Percentiles rank a stretch among this genome's conserved stretches.
These are phyloP conservation scores for Trametes meyenii DNA, from an alignment of 768 basidiomycete genomes.

Conservation along the genomic window DNA sequence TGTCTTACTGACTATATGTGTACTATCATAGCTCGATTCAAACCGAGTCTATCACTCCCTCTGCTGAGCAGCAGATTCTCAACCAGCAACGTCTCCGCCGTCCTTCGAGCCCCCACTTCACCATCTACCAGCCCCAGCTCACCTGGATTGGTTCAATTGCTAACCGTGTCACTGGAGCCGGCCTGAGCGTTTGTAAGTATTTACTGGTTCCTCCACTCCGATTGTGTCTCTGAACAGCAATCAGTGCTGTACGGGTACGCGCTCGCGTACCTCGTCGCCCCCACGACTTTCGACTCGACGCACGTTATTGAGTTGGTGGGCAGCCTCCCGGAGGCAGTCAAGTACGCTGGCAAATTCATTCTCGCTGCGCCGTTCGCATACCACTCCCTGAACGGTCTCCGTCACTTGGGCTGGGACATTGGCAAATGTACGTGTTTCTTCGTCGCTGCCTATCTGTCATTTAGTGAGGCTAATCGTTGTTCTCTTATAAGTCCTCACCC, in stretches of 20 bases:
- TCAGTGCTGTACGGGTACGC: constrained; percentile 88
- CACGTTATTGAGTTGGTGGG: constrained; percentile 74
- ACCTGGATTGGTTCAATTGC: constrained; percentile 88
- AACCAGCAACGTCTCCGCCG: constrained; percentile 87
- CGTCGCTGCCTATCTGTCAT: background rate
- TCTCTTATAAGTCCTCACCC: constrained; percentile 60
- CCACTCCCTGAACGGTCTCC: constrained; percentile 88
- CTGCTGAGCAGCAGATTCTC: constrained; percentile 63
- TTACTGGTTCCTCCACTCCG: background rate
- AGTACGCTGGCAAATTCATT: constrained; percentile 73
- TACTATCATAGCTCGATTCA: constrained; percentile 52
- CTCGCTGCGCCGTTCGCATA: constrained; percentile 89
- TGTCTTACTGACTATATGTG: background rate
- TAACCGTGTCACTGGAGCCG: constrained; percentile 85
- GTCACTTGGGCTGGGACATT: constrained; percentile 90
- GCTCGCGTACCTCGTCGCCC: constrained; percentile 82
- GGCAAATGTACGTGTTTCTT: constrained; percentile 73
- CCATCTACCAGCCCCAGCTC: constrained; percentile 94
- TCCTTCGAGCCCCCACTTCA: constrained; percentile 94
- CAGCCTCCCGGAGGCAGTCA: constrained; percentile 73
- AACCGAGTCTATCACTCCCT: constrained; percentile 64
- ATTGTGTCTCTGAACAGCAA: background rate
- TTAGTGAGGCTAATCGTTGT: background rate
- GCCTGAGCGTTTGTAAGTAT: constrained; percentile 73
- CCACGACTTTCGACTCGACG: constrained; percentile 76